Evolutionary conservation across 2,329 filamentous ascomycete genomes (phyloP).

Genomic region (Penicillium sp.): DNA sequence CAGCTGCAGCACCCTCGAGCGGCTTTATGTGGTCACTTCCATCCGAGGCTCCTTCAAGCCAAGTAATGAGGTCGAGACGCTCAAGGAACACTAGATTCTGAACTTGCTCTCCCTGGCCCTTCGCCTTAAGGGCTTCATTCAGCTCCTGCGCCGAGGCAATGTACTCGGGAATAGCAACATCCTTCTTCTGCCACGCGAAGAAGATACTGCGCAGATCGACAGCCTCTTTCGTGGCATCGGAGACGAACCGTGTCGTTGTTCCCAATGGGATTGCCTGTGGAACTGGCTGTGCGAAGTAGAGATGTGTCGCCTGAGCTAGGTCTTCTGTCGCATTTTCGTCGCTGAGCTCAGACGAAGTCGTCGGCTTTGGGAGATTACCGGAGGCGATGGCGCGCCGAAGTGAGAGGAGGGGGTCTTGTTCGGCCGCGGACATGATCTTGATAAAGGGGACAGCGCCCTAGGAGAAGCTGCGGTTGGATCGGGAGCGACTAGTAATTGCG

Average conservation of each 20-base stretch:
- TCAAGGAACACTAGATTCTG: conserved; percentile 91
- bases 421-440: conserved; percentile 55
- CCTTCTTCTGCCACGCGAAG: conserved; percentile 93
- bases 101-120: conserved; percentile 58
- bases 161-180: conserved; percentile 86
- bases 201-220: conserved; percentile 92
- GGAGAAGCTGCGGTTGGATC: conserved; percentile 10
- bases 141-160: conserved; percentile 77
- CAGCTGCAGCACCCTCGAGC: conserved; percentile 60
- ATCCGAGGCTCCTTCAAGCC: conserved; percentile 84
- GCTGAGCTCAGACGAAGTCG: conserved; percentile 63
- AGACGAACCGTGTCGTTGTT: conserved; percentile 79
- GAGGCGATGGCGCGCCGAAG: conserved; percentile 79
- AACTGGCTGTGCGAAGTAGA: conserved; percentile 66
- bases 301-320: conserved; percentile 73
- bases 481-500: conserved; percentile 8
- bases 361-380: conserved; percentile 67
- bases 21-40: conserved; percentile 92
- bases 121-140: conserved; percentile 67
- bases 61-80: conserved; percentile 85
- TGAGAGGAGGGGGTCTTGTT: conserved; percentile 75
- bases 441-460: conserved; percentile 17
- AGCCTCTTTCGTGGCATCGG: conserved; percentile 62
- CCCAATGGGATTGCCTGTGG: conserved; percentile 67
- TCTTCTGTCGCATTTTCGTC: conserved; percentile 59